Conservation (phyloP, 805 yeast genomes). For the Starmerella riodocensis region DNA sequence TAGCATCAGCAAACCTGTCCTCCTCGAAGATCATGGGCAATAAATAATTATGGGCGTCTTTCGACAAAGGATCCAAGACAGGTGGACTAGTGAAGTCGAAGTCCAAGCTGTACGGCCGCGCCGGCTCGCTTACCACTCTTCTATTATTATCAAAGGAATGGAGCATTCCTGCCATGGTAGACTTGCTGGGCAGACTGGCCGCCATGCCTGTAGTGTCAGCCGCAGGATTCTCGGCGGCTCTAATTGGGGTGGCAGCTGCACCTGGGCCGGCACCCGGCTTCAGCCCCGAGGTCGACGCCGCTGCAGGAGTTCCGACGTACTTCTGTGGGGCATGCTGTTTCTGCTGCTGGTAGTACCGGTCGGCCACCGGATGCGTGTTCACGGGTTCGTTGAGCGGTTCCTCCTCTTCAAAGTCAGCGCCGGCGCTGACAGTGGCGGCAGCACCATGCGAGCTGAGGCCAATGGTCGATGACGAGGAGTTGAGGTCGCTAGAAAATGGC, state of each 20-base stretch:
- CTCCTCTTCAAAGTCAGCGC: background rate
- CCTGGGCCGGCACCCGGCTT: background rate
- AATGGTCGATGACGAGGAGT: background rate
- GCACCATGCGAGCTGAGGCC: background rate
- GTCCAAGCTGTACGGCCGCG: background rate
- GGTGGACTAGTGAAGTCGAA: constrained; percentile 4
- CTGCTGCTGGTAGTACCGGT: too few relatives aligned
- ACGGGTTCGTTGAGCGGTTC: too few relatives aligned
- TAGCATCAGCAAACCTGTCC: constrained; percentile 29
- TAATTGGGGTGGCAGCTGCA: background rate
- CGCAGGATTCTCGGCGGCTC: too few relatives aligned
- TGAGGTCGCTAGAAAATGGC: too few relatives aligned
- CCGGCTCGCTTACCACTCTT: constrained; percentile 8
- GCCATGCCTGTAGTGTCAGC: background rate
- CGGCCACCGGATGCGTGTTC: background rate
- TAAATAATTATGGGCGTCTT: constrained; percentile 16
- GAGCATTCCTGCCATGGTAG: background rate
- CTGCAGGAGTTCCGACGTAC: background rate
- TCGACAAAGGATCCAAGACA: too few relatives aligned
- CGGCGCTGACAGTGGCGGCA: background rate
- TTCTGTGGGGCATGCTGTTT: background rate
- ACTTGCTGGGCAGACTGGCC: background rate
- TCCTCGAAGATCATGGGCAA: constrained; percentile 32
- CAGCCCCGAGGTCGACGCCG: background rate
- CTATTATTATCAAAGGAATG: constrained; percentile 1